A percentile compares a stretch with the other conserved stretches of the same genome.
phyloP scores from a whole-genome alignment of 208 protist genomes.

The Acanthamoeba lenticulata region DNA sequence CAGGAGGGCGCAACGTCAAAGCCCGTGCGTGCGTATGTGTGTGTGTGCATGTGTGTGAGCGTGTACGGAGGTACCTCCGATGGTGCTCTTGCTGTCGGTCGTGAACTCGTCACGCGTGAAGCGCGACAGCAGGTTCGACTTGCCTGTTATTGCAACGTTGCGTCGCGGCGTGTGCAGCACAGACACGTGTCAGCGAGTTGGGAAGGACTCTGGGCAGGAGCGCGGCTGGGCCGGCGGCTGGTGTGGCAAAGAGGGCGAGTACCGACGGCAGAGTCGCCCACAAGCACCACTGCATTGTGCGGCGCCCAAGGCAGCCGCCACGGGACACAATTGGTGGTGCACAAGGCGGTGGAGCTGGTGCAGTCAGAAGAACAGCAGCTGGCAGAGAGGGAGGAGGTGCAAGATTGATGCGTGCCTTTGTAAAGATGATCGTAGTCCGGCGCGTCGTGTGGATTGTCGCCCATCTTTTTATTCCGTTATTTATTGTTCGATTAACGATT shows the following conservation, averaged over 20 bases:
- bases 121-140: constrained; percentile 82
- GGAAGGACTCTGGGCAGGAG: too few species aligned
- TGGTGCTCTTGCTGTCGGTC: constrained; percentile 79
- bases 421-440: background rate
- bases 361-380: background rate
- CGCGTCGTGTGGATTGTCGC: background rate
- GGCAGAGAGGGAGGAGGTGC: background rate
- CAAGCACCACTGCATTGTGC: background rate
- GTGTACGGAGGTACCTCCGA: constrained; percentile 76
- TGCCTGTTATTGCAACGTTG: too few species aligned
- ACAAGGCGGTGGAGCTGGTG: background rate
- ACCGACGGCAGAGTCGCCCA: background rate
- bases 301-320: background rate
- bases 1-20: background rate
- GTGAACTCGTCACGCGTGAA: constrained; percentile 82
- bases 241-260: background rate
- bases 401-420: background rate
- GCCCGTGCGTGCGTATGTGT: too few species aligned
- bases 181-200: too few species aligned
- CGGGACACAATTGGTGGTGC: background rate
- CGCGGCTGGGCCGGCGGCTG: background rate
- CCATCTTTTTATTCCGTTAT: background rate
- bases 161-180: too few species aligned
- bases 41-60: too few species aligned
- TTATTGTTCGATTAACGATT: too few species aligned